Evolutionary conservation across 2,329 filamentous ascomycete genomes (phyloP).

Genomic region (Phaeophleospora eucalypticola): DNA sequence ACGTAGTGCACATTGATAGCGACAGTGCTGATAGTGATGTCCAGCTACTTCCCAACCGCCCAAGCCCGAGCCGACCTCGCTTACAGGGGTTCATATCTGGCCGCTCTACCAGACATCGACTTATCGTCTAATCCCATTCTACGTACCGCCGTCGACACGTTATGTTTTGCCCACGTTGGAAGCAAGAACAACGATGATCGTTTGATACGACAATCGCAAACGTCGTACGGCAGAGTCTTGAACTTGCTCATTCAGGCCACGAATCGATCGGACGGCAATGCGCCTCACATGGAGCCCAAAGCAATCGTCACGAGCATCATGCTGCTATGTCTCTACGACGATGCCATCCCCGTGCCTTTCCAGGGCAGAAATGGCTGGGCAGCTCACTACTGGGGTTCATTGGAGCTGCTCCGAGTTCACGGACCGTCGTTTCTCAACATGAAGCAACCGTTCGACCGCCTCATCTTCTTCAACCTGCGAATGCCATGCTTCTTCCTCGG

Average conservation of each 20-base stretch:
- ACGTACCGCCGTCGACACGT: slow-evolving; percentile 6
- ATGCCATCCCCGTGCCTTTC: slow-evolving; percentile 6
- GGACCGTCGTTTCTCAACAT: slow-evolving; percentile 9
- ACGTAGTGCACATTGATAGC: not conserved
- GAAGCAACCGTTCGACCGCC: slow-evolving; percentile 9
- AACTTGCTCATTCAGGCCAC: slow-evolving; percentile 4
- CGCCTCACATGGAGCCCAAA: slow-evolving; percentile 3
- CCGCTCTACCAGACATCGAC: slow-evolving; percentile 10
- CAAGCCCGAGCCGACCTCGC: slow-evolving; percentile 9
- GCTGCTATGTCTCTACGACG: slow-evolving; percentile 11
- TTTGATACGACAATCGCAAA: slow-evolving; percentile 7
- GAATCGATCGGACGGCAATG: not conserved
- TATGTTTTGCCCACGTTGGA: slow-evolving; percentile 11
- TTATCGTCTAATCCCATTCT: slow-evolving; percentile 7
- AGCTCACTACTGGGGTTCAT: slow-evolving; percentile 10
- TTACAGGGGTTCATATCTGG: slow-evolving; percentile 8
- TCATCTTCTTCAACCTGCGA: slow-evolving; percentile 9
- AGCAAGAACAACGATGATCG: slow-evolving; percentile 7
- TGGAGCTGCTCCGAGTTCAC: slow-evolving; percentile 7
- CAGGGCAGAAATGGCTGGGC: slow-evolving; percentile 3
- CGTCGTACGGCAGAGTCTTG: slow-evolving; percentile 9
- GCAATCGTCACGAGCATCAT: slow-evolving; percentile 14
- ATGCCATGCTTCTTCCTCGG: slow-evolving; percentile 12
- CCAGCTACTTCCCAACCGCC: slow-evolving; percentile 8
- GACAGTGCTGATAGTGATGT: not conserved